Percentiles rank a stretch among this genome's conserved stretches.
Conservation (phyloP, 495 filamentous ascomycete genomes). For the Rostrohypoxylon terebratum region DNA sequence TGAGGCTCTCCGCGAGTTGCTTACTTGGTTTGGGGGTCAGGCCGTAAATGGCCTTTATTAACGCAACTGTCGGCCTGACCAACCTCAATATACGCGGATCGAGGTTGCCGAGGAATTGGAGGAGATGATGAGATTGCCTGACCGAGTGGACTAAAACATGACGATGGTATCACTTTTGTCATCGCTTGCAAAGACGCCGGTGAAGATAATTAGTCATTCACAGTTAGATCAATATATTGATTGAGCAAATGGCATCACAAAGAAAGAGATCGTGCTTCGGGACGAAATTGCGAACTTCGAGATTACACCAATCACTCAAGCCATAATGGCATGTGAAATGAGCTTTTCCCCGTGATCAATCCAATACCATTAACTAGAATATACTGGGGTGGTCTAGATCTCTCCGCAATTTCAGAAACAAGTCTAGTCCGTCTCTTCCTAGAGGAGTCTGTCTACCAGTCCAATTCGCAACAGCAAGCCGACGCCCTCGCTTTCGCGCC, state of each 20-base stretch:
- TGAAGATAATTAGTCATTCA: not conserved
- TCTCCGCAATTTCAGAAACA: not conserved
- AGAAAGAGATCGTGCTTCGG: slow-evolving; percentile 20
- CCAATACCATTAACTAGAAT: slow-evolving; percentile 20
- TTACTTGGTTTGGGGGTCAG: slow-evolving; percentile 25
- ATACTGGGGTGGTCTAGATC: slow-evolving; percentile 1
- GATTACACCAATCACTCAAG: slow-evolving; percentile 3
- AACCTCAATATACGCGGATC: slow-evolving; percentile 13
- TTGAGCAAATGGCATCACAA: slow-evolving; percentile 18
- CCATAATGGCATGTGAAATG: not conserved
- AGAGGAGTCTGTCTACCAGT: slow-evolving; percentile 20
- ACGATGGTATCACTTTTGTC: not conserved
- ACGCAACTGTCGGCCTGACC: not conserved
- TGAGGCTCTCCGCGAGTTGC: slow-evolving; percentile 9
- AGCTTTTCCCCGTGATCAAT: slow-evolving; percentile 4
- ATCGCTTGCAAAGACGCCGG: not conserved
- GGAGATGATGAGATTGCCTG: not conserved
- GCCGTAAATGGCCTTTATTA: slow-evolving; percentile 7
- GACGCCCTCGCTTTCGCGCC: slow-evolving; percentile 6
- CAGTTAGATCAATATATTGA: not conserved
- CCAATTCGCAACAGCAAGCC: slow-evolving; percentile 8
- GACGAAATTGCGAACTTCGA: not conserved
- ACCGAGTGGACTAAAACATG: not conserved
- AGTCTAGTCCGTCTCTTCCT: slow-evolving; percentile 13
- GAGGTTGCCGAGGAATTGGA: not conserved